A percentile compares a stretch with the other conserved stretches of the same genome.
These are phyloP conservation scores for Dichotomocladium elegans DNA, from an alignment of 371 early-diverging fungal genomes.

Conservation along the genomic window DNA sequence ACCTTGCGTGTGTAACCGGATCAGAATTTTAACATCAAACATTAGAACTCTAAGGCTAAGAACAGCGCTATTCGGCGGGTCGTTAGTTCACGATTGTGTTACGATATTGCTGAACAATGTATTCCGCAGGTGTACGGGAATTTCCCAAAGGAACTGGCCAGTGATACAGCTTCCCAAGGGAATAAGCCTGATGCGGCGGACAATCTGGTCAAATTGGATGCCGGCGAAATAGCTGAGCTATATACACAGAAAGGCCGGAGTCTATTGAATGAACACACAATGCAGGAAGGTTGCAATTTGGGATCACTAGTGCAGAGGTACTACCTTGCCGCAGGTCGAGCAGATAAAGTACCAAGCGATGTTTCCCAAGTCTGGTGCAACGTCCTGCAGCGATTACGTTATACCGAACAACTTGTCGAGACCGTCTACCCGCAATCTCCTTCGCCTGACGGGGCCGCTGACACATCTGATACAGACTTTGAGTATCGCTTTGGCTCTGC, in stretches of 20 bases:
- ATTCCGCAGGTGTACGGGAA: slow-evolving; percentile 37
- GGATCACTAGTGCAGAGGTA: slow-evolving; percentile 17
- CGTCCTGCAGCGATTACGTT: slow-evolving; percentile 11
- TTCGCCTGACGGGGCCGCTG: slow-evolving; percentile 2
- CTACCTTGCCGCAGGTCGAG: slow-evolving; percentile 8
- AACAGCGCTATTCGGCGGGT: not conserved
- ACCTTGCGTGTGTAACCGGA: too few relatives aligned
- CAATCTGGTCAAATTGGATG: slow-evolving; percentile 16
- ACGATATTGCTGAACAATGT: slow-evolving; percentile 40
- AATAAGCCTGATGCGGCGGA: slow-evolving; percentile 10
- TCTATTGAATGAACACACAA: slow-evolving; percentile 28
- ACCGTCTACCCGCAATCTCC: slow-evolving; percentile 17
- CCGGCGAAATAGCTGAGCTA: slow-evolving; percentile 22
- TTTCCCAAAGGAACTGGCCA: slow-evolving; percentile 28
- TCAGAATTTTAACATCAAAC: too few relatives aligned
- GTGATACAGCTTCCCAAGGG: not conserved
- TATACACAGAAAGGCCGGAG: slow-evolving; percentile 26
- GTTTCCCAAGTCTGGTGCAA: slow-evolving; percentile 27
- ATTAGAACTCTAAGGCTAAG: not conserved
- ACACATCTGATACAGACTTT: slow-evolving; percentile 13
- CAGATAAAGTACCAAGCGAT: not conserved
- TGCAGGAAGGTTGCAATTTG: slow-evolving; percentile 28
- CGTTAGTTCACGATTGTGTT: slow-evolving; percentile 43
- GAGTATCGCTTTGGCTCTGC: slow-evolving; percentile 18
- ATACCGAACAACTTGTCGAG: slow-evolving; percentile 22